Evolutionary conservation across 2,329 filamentous ascomycete species (phyloP).

Genomic region (Cladosporium sp.): DNA sequence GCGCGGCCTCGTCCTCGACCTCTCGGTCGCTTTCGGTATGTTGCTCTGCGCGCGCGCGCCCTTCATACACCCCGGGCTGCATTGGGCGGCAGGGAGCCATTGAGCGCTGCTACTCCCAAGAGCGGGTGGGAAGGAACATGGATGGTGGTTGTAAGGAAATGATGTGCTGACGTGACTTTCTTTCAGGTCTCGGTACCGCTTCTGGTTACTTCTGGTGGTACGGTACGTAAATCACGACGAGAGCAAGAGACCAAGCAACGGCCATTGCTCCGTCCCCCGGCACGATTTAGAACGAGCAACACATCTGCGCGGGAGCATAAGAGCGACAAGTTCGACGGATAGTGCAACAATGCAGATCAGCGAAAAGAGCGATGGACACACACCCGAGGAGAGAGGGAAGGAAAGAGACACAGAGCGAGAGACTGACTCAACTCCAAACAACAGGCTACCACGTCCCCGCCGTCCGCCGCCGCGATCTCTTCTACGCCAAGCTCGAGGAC

Average conservation of each 20-base stretch:
- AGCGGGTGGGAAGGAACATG: background rate
- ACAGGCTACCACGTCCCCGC: constrained; percentile 61
- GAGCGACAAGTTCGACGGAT: too few relatives aligned
- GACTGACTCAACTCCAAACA: constrained; percentile 11
- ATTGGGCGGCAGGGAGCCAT: background rate
- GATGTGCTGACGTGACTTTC: constrained; percentile 1
- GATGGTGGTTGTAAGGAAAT: background rate
- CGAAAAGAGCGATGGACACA: background rate
- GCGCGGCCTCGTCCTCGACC: constrained; percentile 61
- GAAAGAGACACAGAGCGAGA: background rate
- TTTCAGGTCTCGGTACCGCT: constrained; percentile 56
- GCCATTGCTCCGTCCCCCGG: too few relatives aligned
- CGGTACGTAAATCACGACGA: constrained; percentile 47
- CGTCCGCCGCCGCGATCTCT: constrained; percentile 59
- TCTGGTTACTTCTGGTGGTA: constrained; percentile 67
- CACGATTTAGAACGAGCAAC: too few relatives aligned
- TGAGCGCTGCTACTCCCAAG: background rate
- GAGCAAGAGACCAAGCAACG: too few relatives aligned
- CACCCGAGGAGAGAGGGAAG: too few relatives aligned
- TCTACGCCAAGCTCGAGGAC: constrained; percentile 61
- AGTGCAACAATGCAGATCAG: too few relatives aligned
- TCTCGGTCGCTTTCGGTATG: constrained; percentile 63
- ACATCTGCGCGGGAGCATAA: too few relatives aligned
- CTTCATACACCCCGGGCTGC: too few relatives aligned
- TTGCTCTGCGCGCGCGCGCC: constrained; percentile 23